phyloP scores from a whole-genome alignment of 257 asterid species.

The Apocynum venetum region DNA sequence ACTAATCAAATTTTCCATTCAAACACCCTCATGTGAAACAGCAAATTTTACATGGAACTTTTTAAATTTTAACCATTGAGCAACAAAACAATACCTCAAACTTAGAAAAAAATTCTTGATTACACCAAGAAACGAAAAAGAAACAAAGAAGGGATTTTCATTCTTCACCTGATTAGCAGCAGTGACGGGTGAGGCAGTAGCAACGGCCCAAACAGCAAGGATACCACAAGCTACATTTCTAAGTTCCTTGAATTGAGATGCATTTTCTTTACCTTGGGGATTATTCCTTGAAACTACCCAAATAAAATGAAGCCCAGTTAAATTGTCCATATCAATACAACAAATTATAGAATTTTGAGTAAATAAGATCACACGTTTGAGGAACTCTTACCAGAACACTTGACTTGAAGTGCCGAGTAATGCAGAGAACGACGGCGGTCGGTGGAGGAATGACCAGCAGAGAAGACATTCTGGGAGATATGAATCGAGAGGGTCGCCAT shows the following conservation, averaged over 20 bases:
- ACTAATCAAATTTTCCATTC: neutral
- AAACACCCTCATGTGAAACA: neutral
- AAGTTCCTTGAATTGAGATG: slow-evolving; percentile 46
- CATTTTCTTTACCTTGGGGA: slow-evolving; percentile 23
- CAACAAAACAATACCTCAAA: neutral
- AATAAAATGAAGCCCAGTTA: neutral
- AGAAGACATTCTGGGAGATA: slow-evolving; percentile 36
- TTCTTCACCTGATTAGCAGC: slow-evolving; percentile 60
- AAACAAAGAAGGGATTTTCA: neutral
- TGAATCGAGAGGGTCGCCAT: slow-evolving; percentile 62
- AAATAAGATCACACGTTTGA: neutral
- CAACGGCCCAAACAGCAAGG: slow-evolving; percentile 81
- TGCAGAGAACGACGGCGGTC: slow-evolving; percentile 18
- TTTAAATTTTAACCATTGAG: neutral
- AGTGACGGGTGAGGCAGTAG: slow-evolving; percentile 71
- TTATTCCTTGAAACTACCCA: slow-evolving; percentile 42
- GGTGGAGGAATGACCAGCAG: slow-evolving; percentile 22
- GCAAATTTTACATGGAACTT: neutral
- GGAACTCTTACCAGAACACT: slow-evolving; percentile 51
- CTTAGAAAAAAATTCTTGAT: neutral
- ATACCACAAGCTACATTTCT: slow-evolving; percentile 75
- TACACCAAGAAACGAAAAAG: neutral
- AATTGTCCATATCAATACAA: neutral
- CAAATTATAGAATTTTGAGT: neutral
- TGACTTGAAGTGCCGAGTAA: slow-evolving; percentile 34